Base-by-base conservation (phyloP, 1,139 yeast genomes). In the Magnusiomyces starmeri region DNA sequence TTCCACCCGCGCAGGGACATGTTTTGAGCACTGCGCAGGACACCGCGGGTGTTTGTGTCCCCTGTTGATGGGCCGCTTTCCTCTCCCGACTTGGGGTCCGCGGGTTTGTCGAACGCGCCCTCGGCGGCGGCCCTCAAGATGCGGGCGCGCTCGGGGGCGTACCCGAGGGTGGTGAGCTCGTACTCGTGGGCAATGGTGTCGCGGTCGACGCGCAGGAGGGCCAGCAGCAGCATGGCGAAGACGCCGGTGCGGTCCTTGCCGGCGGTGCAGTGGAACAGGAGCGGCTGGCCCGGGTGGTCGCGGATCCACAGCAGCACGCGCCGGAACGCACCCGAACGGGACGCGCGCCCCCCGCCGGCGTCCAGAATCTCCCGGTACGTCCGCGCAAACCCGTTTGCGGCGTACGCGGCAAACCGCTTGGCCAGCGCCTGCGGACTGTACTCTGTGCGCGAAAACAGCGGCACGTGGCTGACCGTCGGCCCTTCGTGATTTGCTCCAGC, bases 161-260 rank as follows among this genome's bases (percentile, higher is more conserved):
- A 54, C 0, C 95, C 95, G 49, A 77, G 62, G 0, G 85, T 76
- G 1, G 95, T 85, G 62, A 86, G 69, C 64, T 84, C 94, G 62
- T 84, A 82, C 65, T 85, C 94, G 57, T 80, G 77, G 2, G 88
- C 82, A 43, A 87, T 75, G 2, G 81, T 78, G 58, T 79, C 78
- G 18, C 74, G 72, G 54, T 83, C 87, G 6, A 86, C 85, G 0
- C 86, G 89, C 16, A 78, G 71, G 25, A 86, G 67, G 26, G 80
- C 68, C 46, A 87, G 70, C 2, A 86, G 70, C 52, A 87, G 67
- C 80, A 87, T 85, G 2, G 82, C 77, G 57, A 85, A 65, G 14
- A 86, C 73, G 0, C 96, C 96, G 0, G 96, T 87, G 48, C 95
- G 75, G 64, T 88, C 96, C 64, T 86, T 87, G 2, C 96, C 96